Evolutionary conservation across 441 rosid genomes (phyloP).

Genomic region (Flueggea neowawraea): DNA sequence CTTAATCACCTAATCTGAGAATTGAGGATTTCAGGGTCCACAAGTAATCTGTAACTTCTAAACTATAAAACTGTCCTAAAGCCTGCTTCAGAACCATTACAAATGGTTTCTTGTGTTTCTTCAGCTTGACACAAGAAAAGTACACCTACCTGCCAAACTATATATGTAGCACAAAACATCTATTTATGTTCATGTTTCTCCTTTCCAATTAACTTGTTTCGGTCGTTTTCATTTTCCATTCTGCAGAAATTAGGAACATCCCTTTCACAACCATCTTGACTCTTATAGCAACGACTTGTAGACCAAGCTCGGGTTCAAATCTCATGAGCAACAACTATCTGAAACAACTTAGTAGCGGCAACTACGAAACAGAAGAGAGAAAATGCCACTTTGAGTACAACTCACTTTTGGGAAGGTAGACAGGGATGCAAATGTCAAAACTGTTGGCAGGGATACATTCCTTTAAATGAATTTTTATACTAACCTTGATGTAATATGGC

Average conservation of each 20-base stretch:
- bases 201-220: slow-evolving; percentile 10
- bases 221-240: slow-evolving; percentile 6
- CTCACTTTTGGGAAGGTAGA: slow-evolving; percentile 39
- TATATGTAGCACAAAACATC: slow-evolving; percentile 5
- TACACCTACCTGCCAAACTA: slow-evolving; percentile 34
- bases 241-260: not conserved
- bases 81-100: slow-evolving; percentile 31
- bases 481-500: slow-evolving; percentile 41
- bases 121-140: slow-evolving; percentile 28
- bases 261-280: slow-evolving; percentile 13
- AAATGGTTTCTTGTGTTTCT: slow-evolving; percentile 28
- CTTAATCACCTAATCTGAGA: slow-evolving; percentile 18
- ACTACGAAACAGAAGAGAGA: slow-evolving; percentile 2
- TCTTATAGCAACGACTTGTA: slow-evolving; percentile 1
- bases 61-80: slow-evolving; percentile 26
- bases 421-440: slow-evolving; percentile 32
- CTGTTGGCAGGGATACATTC: slow-evolving; percentile 30
- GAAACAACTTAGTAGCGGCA: not conserved
- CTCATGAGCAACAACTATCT: not conserved
- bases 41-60: slow-evolving; percentile 38
- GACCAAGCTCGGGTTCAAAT: too few species aligned
- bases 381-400: slow-evolving; percentile 36
- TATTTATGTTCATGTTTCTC: slow-evolving; percentile 2
- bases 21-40: slow-evolving; percentile 28
- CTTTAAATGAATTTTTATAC: slow-evolving; percentile 41